Evolutionary conservation across 495 filamentous ascomycete genomes (phyloP).

Genomic region (Xanthoparmelia taractica): DNA sequence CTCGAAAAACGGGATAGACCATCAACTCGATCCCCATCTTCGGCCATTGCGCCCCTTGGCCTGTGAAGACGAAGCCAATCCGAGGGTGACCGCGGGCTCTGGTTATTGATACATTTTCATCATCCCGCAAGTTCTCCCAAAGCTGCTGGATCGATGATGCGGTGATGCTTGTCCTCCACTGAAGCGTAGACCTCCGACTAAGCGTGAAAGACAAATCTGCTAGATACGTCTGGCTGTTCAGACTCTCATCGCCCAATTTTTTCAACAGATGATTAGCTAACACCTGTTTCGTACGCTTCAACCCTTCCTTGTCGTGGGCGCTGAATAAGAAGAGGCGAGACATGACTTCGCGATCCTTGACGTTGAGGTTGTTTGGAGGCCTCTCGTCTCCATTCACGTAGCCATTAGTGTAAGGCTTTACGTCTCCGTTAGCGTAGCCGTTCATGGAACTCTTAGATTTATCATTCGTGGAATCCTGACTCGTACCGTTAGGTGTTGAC

Average conservation of each 20-base stretch:
- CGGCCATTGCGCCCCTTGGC: slow-evolving; percentile 62
- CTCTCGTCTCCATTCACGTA: slow-evolving; percentile 6
- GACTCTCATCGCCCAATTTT: slow-evolving; percentile 8
- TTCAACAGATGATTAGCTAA: slow-evolving; percentile 4
- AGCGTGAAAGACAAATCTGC: slow-evolving; percentile 14
- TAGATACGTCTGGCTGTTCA: slow-evolving; percentile 2
- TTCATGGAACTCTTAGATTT: slow-evolving; percentile 1
- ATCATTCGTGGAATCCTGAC: slow-evolving; percentile 6
- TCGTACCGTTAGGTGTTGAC: slow-evolving; percentile 2
- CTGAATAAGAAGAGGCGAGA: slow-evolving; percentile 21
- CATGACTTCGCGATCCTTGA: slow-evolving; percentile 1
- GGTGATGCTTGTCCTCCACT: slow-evolving; percentile 3
- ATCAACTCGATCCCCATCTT: no score
- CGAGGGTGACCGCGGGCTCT: not conserved
- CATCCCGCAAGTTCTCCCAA: not conserved
- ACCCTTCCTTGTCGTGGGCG: slow-evolving; percentile 21
- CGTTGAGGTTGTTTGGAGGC: not conserved
- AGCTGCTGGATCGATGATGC: slow-evolving; percentile 11
- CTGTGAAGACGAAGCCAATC: slow-evolving; percentile 40
- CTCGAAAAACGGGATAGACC: no score
- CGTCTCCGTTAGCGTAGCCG: slow-evolving; percentile 6
- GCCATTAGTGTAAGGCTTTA: slow-evolving; percentile 8
- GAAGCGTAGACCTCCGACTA: not conserved
- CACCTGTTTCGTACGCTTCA: slow-evolving; percentile 11
- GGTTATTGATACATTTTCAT: not conserved